phyloP scores from a whole-genome alignment of 306 rosid genomes.

The Vicia villosa region DNA sequence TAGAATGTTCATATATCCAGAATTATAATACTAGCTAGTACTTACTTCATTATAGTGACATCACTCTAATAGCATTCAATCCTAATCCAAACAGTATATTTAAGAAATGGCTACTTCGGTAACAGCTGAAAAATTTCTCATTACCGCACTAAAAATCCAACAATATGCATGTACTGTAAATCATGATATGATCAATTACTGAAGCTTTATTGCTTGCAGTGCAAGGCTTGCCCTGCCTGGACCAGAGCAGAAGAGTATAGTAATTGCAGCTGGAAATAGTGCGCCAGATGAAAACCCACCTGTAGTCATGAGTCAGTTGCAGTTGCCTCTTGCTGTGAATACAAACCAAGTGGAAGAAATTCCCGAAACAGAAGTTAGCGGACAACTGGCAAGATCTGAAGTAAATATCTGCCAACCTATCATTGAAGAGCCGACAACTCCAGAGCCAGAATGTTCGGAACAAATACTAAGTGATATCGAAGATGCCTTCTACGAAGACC shows the following conservation, averaged over 20 bases:
- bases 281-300: slow-evolving; percentile 45
- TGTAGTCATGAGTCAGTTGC: slow-evolving; percentile 43
- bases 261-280: slow-evolving; percentile 54
- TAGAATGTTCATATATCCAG: slow-evolving; percentile 23
- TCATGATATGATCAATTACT: slow-evolving; percentile 40
- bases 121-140: slow-evolving; percentile 11
- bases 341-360: slow-evolving; percentile 49
- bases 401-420: slow-evolving; percentile 67
- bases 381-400: slow-evolving; percentile 45
- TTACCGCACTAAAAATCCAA: slow-evolving; percentile 12
- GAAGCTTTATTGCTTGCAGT: slow-evolving; percentile 58
- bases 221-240: slow-evolving; percentile 98
- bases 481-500: slow-evolving; percentile 67
- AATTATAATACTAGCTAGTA: slow-evolving; percentile 6
- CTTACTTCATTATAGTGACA: background rate
- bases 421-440: slow-evolving; percentile 93
- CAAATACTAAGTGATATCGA: slow-evolving; percentile 62
- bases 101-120: slow-evolving; percentile 7
- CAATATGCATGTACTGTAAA: slow-evolving; percentile 23
- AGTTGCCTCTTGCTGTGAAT: slow-evolving; percentile 60
- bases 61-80: background rate
- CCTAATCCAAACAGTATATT: background rate
- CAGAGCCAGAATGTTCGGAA: slow-evolving; percentile 76
- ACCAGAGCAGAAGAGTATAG: slow-evolving; percentile 77
- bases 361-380: slow-evolving; percentile 51